These are phyloP conservation scores for Psilocybe mexicana DNA, from an alignment of 1,284 basidiomycete species.

Conservation along the genomic window DNA sequence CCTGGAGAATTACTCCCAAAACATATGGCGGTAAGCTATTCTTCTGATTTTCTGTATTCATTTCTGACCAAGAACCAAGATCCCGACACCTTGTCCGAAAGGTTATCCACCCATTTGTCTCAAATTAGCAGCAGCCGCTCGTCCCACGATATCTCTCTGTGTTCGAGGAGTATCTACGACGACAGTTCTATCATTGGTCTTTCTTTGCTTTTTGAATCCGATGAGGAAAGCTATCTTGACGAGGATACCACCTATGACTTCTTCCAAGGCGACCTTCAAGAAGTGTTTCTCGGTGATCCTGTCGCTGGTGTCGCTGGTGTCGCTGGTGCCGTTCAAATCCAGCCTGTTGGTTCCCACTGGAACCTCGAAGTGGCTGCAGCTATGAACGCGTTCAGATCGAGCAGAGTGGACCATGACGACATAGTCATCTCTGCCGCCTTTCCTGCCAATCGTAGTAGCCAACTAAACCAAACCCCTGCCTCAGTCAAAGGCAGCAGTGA, in stretches of 20 bases:
- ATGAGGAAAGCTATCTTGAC: neutral
- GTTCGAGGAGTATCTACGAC: neutral
- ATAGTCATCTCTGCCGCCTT: neutral
- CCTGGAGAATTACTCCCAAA: neutral
- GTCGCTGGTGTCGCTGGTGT: no score
- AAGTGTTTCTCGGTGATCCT: neutral
- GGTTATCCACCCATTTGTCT: neutral
- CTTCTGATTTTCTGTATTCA: neutral
- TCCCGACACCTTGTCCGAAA: neutral
- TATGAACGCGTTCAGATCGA: constrained; percentile 12
- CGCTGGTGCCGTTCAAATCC: neutral
- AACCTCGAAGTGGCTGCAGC: constrained; percentile 10
- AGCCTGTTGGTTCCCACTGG: constrained; percentile 7
- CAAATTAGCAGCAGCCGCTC: neutral
- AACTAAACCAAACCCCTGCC: neutral
- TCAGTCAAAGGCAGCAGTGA: neutral
- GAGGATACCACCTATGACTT: constrained; percentile 6
- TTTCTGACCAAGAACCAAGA: neutral
- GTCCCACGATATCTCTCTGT: neutral
- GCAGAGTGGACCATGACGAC: constrained; percentile 9
- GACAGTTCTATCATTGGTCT: neutral
- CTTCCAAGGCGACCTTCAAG: neutral
- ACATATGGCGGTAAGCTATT: neutral
- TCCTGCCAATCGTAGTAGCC: neutral
- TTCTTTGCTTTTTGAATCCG: neutral